Conservation (phyloP, 257 asterid species). For the Nicotiana knightiana region DNA sequence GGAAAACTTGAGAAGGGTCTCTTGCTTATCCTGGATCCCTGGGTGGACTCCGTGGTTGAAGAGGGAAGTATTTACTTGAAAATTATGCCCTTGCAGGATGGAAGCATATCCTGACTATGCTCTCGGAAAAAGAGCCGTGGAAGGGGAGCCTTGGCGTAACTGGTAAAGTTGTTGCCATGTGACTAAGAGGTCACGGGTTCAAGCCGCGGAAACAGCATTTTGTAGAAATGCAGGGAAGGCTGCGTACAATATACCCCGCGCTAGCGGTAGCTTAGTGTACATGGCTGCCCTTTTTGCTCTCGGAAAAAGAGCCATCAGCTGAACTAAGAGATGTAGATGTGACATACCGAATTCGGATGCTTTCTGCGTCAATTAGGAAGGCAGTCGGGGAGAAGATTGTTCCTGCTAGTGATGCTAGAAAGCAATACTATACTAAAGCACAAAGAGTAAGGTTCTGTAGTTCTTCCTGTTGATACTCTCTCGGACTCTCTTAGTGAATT, state of each 20-base stretch:
- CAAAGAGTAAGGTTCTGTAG: constrained; percentile 50
- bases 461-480: neutral
- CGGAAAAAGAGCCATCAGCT: constrained; percentile 29
- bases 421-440: constrained; percentile 63
- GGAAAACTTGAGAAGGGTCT: neutral
- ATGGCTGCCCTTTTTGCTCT: too few relatives aligned
- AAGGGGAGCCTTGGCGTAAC: too few relatives aligned
- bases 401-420: constrained; percentile 83
- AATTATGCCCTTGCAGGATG: constrained; percentile 58
- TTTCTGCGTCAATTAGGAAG: constrained; percentile 80
- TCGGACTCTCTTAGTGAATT: neutral
- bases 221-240: too few relatives aligned
- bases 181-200: too few relatives aligned
- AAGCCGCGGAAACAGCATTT: too few relatives aligned
- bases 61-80: neutral
- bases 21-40: neutral
- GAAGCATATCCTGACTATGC: constrained; percentile 83
- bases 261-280: too few relatives aligned
- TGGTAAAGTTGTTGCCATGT: too few relatives aligned
- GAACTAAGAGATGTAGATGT: constrained; percentile 89
- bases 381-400: constrained; percentile 95
- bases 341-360: constrained; percentile 81
- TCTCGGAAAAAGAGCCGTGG: constrained; percentile 46
- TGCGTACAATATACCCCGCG: too few relatives aligned
- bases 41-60: neutral